Percentiles rank a stretch among this genome's conserved stretches.
phyloP scores from a whole-genome alignment of 2,329 filamentous ascomycete genomes.

The Exophiala xenobiotica region DNA sequence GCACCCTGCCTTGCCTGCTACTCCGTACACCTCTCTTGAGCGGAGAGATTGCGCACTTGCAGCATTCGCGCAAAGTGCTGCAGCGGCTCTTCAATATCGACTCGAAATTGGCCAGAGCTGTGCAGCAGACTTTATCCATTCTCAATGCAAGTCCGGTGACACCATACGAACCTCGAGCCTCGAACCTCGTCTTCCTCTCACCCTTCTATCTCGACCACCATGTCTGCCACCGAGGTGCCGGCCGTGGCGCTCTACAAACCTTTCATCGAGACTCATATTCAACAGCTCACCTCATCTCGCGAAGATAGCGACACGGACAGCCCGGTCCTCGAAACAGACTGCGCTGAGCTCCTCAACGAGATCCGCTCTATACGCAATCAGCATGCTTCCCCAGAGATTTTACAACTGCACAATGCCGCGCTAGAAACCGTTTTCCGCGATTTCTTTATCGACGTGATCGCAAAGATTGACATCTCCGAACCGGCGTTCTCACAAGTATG shows the following conservation, averaged over 20 bases:
- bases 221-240: conserved; percentile 24
- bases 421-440: conserved; percentile 82
- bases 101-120: too few species aligned
- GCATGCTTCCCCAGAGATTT: conserved; percentile 33
- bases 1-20: too few species aligned
- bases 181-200: conserved; percentile 1
- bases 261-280: conserved; percentile 19
- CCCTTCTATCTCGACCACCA: conserved; percentile 2
- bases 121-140: background rate
- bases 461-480: conserved; percentile 71
- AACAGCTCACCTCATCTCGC: conserved; percentile 13
- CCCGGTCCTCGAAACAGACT: conserved; percentile 22
- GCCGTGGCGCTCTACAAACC: conserved; percentile 24
- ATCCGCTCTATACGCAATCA: conserved; percentile 17
- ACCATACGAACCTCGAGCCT: background rate
- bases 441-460: conserved; percentile 74
- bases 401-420: conserved; percentile 62
- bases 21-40: too few species aligned
- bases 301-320: conserved; percentile 15
- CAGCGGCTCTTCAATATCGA: too few species aligned
- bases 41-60: too few species aligned
- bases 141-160: background rate
- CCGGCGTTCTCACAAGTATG: conserved; percentile 80
- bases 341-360: conserved; percentile 23
- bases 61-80: too few species aligned